Base-by-base conservation (phyloP, 2,329 filamentous ascomycete species). In the Botrytis galanthina region DNA sequence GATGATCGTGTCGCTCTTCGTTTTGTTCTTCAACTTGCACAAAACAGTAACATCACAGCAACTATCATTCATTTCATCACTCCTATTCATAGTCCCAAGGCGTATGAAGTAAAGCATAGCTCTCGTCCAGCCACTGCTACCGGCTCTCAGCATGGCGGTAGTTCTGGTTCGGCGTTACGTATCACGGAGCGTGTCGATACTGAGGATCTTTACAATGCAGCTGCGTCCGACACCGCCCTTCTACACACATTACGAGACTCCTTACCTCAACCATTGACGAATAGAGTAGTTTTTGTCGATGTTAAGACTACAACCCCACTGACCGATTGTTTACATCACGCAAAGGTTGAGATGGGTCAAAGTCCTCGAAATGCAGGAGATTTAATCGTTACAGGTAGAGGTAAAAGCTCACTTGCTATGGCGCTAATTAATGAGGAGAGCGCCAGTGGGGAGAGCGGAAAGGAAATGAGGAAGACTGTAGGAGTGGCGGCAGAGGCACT, bases 1-100 rank as follows among this genome's bases (percentile, higher is more conserved):
- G 96, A 99, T 79, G 95, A 98, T 79, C 88, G 90, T 12, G 89
- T 91, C 7, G 95, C 94, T 0, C 86, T 98, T 0, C 87, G 91
- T 1, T 88, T 98, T 37, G 92, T 95, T 4, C 86, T 98, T 4
- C 95, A 98, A 79, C 87, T 99, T 0, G 93, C 91, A 0, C 90
- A 91, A 80, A 96, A 94, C 78, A 87, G 89, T 6, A 89, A 92
- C 61, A 89, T 97, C 39, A 95, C 93, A 0, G 93, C 91, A 0
- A 95, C 93, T 0, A 87, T 98, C 46, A 85, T 92, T 1, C 90
- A 90, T 75, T 85, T 93, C 39, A 83, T 82, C 73, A 75, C 74
- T 22, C 77, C 77, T 26, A 71, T 78, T 26, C 73, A 77, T 14
- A 70, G 57, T 14, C 76, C 79, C 26, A 78, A 77, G 66, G n/a